Evolutionary conservation across 1,284 basidiomycete species (phyloP).

Genomic region (Ganoderma boninense): DNA sequence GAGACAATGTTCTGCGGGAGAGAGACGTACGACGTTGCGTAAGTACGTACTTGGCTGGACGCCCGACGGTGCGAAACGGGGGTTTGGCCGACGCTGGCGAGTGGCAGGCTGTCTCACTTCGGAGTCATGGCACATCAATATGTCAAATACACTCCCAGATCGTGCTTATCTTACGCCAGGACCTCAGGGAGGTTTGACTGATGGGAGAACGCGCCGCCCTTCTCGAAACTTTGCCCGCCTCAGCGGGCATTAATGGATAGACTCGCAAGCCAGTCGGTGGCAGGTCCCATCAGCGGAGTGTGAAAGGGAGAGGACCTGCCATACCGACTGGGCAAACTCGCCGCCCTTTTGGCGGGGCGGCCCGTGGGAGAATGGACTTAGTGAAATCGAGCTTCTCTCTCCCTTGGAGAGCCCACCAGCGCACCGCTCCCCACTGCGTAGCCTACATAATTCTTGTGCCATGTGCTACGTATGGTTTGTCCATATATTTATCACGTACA

Average conservation of each 20-base stretch:
- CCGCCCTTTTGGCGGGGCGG: no score
- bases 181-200: not conserved
- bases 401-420: no score
- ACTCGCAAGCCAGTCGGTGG: not conserved
- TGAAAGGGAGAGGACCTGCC: not conserved
- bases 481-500: no score
- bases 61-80: not conserved
- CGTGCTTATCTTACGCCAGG: not conserved
- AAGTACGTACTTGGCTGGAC: not conserved
- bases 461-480: no score
- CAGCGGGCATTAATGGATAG: no score
- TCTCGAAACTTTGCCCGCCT: not conserved
- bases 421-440: no score
- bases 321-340: no score
- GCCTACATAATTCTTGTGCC: no score
- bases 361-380: no score
- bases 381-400: no score
- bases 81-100: not conserved
- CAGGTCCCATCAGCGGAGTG: no score
- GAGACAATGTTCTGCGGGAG: not conserved
- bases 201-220: not conserved
- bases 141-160: slow-evolving; percentile 1
- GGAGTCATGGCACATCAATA: not conserved
- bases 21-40: not conserved
- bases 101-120: not conserved